These are phyloP conservation scores for Dendrostoma leiphaemia DNA, from an alignment of 2,329 filamentous ascomycete species.

Conservation along the genomic window DNA sequence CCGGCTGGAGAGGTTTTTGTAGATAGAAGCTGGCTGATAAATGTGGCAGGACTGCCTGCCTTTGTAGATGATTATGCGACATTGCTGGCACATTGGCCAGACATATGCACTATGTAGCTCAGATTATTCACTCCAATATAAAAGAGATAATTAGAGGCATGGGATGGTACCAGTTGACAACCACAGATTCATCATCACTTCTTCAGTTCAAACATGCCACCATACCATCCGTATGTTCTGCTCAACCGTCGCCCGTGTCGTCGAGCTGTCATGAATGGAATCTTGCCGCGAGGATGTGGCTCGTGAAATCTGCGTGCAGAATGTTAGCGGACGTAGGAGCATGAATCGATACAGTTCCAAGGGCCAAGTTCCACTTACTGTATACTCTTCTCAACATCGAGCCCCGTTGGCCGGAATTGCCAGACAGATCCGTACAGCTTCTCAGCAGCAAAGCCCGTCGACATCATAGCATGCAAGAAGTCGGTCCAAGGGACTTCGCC, in stretches of 20 bases:
- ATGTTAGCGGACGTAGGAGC: neutral
- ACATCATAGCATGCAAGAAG: conserved; percentile 50
- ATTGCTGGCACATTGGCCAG: no score
- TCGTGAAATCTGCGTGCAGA: no score
- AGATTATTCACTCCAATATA: no score
- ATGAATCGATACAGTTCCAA: neutral
- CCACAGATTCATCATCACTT: no score
- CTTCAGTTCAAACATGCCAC: conserved; percentile 46
- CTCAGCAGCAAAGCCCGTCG: conserved; percentile 47
- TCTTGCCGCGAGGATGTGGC: conserved; percentile 53
- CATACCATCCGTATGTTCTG: conserved; percentile 50
- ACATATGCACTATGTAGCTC: no score
- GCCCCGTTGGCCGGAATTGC: conserved; percentile 49
- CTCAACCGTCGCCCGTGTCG: conserved; percentile 46
- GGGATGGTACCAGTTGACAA: no score
- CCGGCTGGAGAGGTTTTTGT: conserved; percentile 1
- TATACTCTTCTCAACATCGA: conserved; percentile 47
- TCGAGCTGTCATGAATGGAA: conserved; percentile 45
- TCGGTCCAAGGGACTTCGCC: conserved; percentile 53
- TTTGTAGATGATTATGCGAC: neutral
- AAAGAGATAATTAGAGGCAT: no score
- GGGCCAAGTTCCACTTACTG: conserved; percentile 32
- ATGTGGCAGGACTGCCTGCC: neutral
- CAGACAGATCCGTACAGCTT: conserved; percentile 62
- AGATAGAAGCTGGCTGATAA: neutral